Conservation (phyloP, 805 yeast species). For the Yarrowia sp. region DNA sequence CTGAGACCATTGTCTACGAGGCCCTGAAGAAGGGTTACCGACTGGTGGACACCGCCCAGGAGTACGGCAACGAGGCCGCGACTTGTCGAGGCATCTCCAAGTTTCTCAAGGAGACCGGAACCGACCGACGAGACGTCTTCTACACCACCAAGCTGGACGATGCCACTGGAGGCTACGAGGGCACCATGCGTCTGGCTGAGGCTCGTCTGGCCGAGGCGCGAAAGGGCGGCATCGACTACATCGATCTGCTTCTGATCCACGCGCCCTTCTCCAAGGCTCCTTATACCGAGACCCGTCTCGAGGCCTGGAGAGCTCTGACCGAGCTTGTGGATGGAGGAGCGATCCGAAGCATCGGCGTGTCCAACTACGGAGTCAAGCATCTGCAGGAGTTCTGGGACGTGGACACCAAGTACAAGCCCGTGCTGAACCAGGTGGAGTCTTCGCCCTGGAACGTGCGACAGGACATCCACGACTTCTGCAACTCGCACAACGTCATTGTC, state of each 20-base stretch:
- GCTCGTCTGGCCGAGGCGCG: conserved; percentile 64
- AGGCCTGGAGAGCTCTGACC: conserved; percentile 78
- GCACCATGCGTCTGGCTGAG: conserved; percentile 69
- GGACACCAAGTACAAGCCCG: conserved; percentile 69
- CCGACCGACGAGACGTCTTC: conserved; percentile 70
- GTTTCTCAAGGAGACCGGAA: conserved; percentile 68
- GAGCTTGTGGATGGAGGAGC: conserved; percentile 60
- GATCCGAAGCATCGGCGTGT: conserved; percentile 76
- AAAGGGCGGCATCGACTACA: conserved; percentile 67
- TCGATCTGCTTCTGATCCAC: conserved; percentile 82
- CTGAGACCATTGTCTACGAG: conserved; percentile 70
- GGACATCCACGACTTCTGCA: conserved; percentile 57
- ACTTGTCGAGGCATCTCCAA: conserved; percentile 62
- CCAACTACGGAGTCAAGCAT: conserved; percentile 67
- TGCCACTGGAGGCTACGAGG: conserved; percentile 41
- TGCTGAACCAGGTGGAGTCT: conserved; percentile 76
- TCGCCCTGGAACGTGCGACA: conserved; percentile 86
- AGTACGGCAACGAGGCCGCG: conserved; percentile 68
- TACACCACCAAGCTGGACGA: conserved; percentile 88
- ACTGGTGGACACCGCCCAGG: conserved; percentile 67
- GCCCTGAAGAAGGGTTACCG: conserved; percentile 87
- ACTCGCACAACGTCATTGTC: conserved; percentile 57
- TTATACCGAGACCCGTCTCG: conserved; percentile 66
- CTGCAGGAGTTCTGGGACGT: conserved; percentile 69
- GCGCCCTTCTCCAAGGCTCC: conserved; percentile 83